Evolutionary conservation across 768 basidiomycete species (phyloP).

Genomic region (Pholiota microspora): DNA sequence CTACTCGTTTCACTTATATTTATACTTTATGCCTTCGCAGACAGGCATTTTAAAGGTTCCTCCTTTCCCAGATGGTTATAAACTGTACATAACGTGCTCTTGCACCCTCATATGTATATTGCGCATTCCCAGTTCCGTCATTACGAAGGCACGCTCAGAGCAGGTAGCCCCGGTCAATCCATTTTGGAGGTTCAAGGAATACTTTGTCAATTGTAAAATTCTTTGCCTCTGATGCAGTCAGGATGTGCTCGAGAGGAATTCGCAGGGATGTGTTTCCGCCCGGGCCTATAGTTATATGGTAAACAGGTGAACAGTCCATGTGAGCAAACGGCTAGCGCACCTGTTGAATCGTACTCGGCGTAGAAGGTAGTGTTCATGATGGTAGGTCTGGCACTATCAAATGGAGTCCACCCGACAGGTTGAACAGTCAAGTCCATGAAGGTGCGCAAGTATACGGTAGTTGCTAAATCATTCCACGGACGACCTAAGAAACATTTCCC

Average conservation of each 20-base stretch:
- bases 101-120: neutral
- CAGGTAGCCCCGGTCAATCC: conserved; percentile 55
- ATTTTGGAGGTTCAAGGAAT: conserved; percentile 47
- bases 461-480: conserved; percentile 62
- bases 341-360: conserved; percentile 55
- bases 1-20: neutral
- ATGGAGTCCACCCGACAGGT: conserved; percentile 51
- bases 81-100: neutral
- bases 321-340: no score
- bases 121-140: neutral
- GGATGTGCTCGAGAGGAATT: conserved; percentile 44
- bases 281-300: conserved; percentile 43
- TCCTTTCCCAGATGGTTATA: neutral
- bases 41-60: no score
- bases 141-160: conserved; percentile 21
- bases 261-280: conserved; percentile 48
- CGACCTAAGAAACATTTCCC: conserved; percentile 57
- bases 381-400: conserved; percentile 39
- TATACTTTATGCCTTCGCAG: neutral
- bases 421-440: conserved; percentile 58
- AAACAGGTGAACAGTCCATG: no score
- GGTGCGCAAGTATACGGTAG: conserved; percentile 50
- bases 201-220: conserved; percentile 46
- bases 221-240: conserved; percentile 37
- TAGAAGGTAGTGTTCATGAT: conserved; percentile 56